phyloP scores from a whole-genome alignment of 306 rosid species.

The Canavalia gladiata region DNA sequence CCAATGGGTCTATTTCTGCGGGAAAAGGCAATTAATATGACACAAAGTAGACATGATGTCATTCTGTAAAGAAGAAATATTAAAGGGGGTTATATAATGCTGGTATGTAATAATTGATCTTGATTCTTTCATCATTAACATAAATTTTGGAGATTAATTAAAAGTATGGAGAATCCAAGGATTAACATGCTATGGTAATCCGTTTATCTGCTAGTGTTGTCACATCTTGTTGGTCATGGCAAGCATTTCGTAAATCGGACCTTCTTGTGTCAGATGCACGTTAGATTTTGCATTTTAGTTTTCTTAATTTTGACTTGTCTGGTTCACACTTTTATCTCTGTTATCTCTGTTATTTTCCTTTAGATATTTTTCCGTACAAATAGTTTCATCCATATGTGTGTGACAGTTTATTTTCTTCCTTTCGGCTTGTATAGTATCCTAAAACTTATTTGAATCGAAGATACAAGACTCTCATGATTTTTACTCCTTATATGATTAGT shows the following conservation, averaged over 20 bases:
- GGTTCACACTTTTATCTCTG: neutral
- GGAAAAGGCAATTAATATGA: conserved; percentile 21
- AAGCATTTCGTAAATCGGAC: conserved; percentile 14
- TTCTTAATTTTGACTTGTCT: neutral
- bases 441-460: neutral
- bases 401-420: no score
- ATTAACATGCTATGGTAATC: conserved; percentile 22
- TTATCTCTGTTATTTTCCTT: neutral
- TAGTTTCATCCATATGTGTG: no score
- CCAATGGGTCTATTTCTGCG: conserved; percentile 15
- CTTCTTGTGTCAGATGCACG: conserved; percentile 21
- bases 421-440: no score
- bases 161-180: conserved; percentile 16
- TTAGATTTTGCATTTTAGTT: neutral
- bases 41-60: conserved; percentile 50
- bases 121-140: conserved; percentile 40
- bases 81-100: conserved; percentile 24
- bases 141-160: conserved; percentile 13
- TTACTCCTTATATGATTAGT: no score
- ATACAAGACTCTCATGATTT: neutral
- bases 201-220: conserved; percentile 29
- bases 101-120: conserved; percentile 37
- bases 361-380: no score
- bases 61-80: conserved; percentile 38
- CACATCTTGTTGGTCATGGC: conserved; percentile 44